Conservation (phyloP, 1,139 yeast genomes). For the Yamadazyma jaroonii region DNA sequence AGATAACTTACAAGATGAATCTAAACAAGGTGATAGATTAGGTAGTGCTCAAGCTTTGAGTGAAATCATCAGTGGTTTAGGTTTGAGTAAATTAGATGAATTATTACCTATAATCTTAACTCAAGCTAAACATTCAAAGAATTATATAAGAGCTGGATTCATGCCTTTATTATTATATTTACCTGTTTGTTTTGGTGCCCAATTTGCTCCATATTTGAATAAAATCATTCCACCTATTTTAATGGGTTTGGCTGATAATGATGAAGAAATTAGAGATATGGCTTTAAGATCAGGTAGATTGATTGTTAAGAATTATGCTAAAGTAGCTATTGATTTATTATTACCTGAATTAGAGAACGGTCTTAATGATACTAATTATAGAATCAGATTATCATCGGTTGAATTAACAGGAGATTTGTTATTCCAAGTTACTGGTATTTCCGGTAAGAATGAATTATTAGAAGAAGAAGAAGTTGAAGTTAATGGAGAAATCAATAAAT, state of each 20-base stretch:
- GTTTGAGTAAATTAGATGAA: constrained; percentile 83
- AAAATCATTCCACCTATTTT: constrained; percentile 87
- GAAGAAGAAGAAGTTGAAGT: constrained; percentile 49
- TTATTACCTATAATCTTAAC: constrained; percentile 74
- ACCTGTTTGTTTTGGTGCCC: constrained; percentile 93
- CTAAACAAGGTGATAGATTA: constrained; percentile 85
- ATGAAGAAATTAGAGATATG: constrained; percentile 84
- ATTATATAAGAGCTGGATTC: constrained; percentile 85
- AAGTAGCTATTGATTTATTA: constrained; percentile 87
- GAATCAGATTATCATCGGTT: constrained; percentile 91
- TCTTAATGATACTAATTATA: constrained; percentile 73
- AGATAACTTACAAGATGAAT: constrained; percentile 72
- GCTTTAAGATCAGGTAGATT: constrained; percentile 92
- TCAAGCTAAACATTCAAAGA: constrained; percentile 65
- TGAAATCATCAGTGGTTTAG: constrained; percentile 91
- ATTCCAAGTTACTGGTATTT: constrained; percentile 91
- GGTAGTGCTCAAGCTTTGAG: constrained; percentile 98
- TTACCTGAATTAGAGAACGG: constrained; percentile 94
- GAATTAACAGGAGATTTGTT: constrained; percentile 96
- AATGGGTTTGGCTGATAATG: constrained; percentile 85
- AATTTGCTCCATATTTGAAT: constrained; percentile 84
- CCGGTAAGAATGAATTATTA: constrained; percentile 61
- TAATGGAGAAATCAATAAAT: constrained; percentile 61
- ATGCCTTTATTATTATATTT: constrained; percentile 86
- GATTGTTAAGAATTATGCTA: constrained; percentile 87